Base-by-base conservation (phyloP, 2,329 filamentous ascomycete genomes). In the Fusarium illudens region DNA sequence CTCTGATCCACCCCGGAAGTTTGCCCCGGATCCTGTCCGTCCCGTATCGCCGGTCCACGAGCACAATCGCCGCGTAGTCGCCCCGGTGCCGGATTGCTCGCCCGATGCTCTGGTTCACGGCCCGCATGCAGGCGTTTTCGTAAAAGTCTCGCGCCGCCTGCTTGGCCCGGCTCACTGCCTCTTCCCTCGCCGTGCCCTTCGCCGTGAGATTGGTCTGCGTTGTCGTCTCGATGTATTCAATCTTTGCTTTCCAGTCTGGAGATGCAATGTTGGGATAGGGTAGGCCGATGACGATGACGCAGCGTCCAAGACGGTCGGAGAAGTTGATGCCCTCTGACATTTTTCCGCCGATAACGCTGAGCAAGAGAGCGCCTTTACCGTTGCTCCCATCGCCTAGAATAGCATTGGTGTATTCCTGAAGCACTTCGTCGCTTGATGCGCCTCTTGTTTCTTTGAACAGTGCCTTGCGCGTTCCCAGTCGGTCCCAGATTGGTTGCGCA, bases 271-370 rank as follows among this genome's bases (percentile, higher is more conserved):
- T 99, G 0, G 96, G 94, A 71, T 96, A 99, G 0, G 96, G 96
- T 4, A 99, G 82, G 0, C 96, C 96, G 13, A 98, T 88, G n/a
- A 98, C 91, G 13, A 97, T 83, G 9, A 99, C 94, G 56, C 92
- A 95, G 25, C 96, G 90, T 2, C 96, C 96, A 0, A 99, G 88
- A 4, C 86, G 85, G 79, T 99, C 94, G 1, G 93, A 95, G 81
- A 99, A 99, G 80, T 99, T 99, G 81, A 99, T 99, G 68, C 96
- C 96, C 80, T 99, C 96, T 60, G 93, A 97, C 81, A 99, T 90
- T 71, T 95, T 97, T 13, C 96, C 96, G 57, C 95, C 95, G 3
- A 99, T 91, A 4, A 99, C 94, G 56, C 93, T 94, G 25, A 99
- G 86, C 0, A 99, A 86, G 0, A 98, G 81, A 0, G 92, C 95